Conservation (phyloP, 495 filamentous ascomycete species). For the Penicillium crystallinum region DNA sequence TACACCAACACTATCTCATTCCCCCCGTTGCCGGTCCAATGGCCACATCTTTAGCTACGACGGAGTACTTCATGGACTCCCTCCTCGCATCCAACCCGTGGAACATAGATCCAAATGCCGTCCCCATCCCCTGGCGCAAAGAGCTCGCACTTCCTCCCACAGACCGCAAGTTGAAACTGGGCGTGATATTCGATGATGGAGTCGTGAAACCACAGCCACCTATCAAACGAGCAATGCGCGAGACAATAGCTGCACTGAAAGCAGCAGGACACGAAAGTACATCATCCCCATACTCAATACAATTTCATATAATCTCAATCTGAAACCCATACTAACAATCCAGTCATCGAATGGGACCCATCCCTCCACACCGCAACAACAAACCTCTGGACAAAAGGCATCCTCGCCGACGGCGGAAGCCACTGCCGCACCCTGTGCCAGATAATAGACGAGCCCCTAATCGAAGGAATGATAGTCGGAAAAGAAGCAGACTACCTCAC, state of each 20-base stretch:
- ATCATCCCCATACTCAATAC: too few relatives aligned
- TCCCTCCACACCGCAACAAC: slow-evolving; percentile 19
- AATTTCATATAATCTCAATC: too few relatives aligned
- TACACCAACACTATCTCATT: slow-evolving; percentile 30
- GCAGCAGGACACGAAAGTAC: slow-evolving; percentile 39
- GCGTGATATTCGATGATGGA: slow-evolving; percentile 47
- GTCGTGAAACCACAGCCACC: slow-evolving; percentile 51
- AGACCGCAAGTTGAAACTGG: slow-evolving; percentile 41
- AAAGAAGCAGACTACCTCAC: slow-evolving; percentile 21
- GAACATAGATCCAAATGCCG: slow-evolving; percentile 34
- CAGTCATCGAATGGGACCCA: slow-evolving; percentile 41
- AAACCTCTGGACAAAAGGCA: slow-evolving; percentile 41
- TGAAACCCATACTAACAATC: background rate
- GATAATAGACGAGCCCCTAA: slow-evolving; percentile 50
- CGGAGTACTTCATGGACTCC: slow-evolving; percentile 39
- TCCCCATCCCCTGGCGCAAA: slow-evolving; percentile 40
- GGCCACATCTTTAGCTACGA: slow-evolving; percentile 32
- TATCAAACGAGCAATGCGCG: slow-evolving; percentile 34
- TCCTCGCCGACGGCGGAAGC: slow-evolving; percentile 54
- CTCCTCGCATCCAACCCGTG: slow-evolving; percentile 35
- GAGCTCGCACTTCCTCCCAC: slow-evolving; percentile 16
- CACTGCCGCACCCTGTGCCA: slow-evolving; percentile 45
- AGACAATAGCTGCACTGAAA: slow-evolving; percentile 35
- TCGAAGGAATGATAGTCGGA: slow-evolving; percentile 41
- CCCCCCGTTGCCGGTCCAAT: slow-evolving; percentile 40